Evolutionary conservation across 345 rosid species (phyloP).

Genomic region (Passiflora organensis): DNA sequence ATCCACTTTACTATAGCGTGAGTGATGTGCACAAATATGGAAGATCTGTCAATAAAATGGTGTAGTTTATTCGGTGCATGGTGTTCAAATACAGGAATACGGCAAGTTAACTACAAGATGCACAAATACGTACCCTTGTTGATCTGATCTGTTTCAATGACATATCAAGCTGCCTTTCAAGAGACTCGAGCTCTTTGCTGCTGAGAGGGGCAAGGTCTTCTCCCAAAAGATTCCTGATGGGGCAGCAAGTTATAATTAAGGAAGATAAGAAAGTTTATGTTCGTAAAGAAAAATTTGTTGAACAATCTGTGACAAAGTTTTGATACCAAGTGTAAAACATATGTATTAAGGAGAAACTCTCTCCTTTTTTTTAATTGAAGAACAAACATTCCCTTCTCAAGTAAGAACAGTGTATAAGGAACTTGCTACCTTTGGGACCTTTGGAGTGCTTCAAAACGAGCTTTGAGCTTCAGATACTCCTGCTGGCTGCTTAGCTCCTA

Average conservation of each 20-base stretch:
- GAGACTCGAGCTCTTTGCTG: constrained; percentile 86
- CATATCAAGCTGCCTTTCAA: constrained; percentile 91
- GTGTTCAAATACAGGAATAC: too few species aligned
- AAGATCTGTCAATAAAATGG: too few species aligned
- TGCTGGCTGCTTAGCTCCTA: constrained; percentile 89
- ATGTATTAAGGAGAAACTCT: too few species aligned
- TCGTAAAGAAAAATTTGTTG: too few species aligned
- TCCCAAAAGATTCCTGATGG: constrained; percentile 69
- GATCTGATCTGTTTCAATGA: constrained; percentile 88
- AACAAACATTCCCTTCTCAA: background rate
- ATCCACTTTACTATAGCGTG: too few species aligned
- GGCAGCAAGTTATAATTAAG: background rate
- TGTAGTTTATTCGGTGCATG: too few species aligned
- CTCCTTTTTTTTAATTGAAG: too few species aligned
- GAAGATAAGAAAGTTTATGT: background rate
- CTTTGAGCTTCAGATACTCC: constrained; percentile 91
- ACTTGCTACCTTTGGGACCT: constrained; percentile 63
- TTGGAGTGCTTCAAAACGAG: constrained; percentile 75
- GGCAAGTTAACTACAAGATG: background rate
- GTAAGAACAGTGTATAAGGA: background rate
- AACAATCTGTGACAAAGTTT: too few species aligned
- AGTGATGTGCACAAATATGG: too few species aligned
- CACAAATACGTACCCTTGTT: constrained; percentile 44
- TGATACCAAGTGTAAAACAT: background rate
- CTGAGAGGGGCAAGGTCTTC: constrained; percentile 86